A percentile compares a stretch with the other conserved stretches of the same genome.
Conservation (phyloP, 176 grass and related monocot species). For the Aechmea fasciata region DNA sequence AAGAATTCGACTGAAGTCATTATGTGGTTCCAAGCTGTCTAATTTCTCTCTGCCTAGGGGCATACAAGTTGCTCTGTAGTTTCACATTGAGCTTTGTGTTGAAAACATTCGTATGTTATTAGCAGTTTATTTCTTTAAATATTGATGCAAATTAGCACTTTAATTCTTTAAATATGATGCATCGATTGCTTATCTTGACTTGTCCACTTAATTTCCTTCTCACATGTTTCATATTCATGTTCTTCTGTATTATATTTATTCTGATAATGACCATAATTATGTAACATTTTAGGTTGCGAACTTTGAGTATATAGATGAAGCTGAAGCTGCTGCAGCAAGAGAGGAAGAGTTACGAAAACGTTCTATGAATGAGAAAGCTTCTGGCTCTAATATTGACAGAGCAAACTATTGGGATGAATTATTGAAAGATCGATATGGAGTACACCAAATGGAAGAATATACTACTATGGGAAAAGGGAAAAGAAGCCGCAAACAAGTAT, state of each 20-base stretch:
- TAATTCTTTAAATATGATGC: neutral
- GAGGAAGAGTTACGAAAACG: constrained; percentile 62
- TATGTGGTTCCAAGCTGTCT: too few species aligned
- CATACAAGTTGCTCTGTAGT: too few species aligned
- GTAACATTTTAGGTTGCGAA: constrained; percentile 60
- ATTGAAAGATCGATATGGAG: constrained; percentile 70
- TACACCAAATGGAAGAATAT: constrained; percentile 78
- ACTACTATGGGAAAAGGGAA: constrained; percentile 97
- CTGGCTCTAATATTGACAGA: constrained; percentile 41
- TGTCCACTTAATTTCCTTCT: neutral
- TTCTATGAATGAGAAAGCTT: constrained; percentile 33
- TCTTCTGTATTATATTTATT: neutral
- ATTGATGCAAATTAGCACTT: neutral
- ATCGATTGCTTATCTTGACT: neutral
- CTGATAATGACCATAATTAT: neutral
- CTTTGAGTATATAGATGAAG: constrained; percentile 94
- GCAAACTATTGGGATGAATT: constrained; percentile 88
- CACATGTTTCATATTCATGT: neutral
- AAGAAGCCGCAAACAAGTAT: constrained; percentile 96
- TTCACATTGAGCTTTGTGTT: too few species aligned
- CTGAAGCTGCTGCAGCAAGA: constrained; percentile 77
- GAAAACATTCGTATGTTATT: too few species aligned
- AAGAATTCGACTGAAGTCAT: too few species aligned
- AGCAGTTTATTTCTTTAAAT: neutral
- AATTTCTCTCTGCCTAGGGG: too few species aligned